Conservation (phyloP, 1,284 basidiomycete species). For the Trametes versicolor region DNA sequence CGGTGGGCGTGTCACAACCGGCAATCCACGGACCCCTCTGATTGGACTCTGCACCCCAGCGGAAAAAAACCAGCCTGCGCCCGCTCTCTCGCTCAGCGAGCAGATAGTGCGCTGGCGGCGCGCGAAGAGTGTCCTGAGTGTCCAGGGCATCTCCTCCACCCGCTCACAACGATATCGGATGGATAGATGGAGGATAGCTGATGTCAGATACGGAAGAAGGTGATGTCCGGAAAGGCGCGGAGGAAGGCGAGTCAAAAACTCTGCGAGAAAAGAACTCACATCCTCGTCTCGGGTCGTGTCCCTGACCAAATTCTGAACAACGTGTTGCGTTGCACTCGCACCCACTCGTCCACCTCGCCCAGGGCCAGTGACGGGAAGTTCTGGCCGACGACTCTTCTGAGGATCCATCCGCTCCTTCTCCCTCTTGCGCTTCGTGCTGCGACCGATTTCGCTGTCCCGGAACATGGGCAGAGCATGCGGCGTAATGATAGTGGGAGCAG, state of each 20-base stretch:
- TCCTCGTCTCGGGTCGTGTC: conserved; percentile 92
- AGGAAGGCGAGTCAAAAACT: conserved; percentile 27
- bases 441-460: conserved; percentile 79
- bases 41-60: conserved; percentile 27
- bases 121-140: not conserved
- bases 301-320: conserved; percentile 92
- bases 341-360: conserved; percentile 95
- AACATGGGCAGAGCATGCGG: conserved; percentile 93
- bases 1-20: conserved; percentile 37
- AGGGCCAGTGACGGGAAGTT: conserved; percentile 91
- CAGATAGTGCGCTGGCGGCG: conserved; percentile 9
- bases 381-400: conserved; percentile 89
- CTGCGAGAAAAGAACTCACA: conserved; percentile 65
- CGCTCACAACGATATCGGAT: conserved; percentile 26
- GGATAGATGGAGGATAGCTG: conserved; percentile 30
- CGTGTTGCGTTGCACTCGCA: conserved; percentile 93
- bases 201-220: conserved; percentile 31
- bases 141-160: not conserved
- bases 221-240: conserved; percentile 28
- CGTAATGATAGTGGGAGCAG: conserved; percentile 87
- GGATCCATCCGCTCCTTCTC: conserved; percentile 91
- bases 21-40: conserved; percentile 34
- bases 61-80: conserved; percentile 14
- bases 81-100: conserved; percentile 25
- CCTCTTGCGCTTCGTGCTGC: conserved; percentile 84